Percentiles rank a stretch among this genome's conserved stretches.
Evolutionary conservation across 306 rosid genomes (phyloP).

Genomic region (Cyamopsis tetragonoloba): DNA sequence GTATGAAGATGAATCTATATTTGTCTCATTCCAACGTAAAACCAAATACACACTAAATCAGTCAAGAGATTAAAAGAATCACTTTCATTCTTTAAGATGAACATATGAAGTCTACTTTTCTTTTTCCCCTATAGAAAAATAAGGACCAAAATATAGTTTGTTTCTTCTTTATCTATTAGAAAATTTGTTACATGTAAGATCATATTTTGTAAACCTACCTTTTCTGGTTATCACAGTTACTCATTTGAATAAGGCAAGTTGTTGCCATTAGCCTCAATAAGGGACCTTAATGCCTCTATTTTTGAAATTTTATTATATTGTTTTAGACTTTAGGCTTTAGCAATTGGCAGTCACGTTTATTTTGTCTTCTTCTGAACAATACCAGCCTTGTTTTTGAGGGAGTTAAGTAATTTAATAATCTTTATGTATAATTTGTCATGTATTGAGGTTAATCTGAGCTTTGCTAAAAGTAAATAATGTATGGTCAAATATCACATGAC

Average conservation of each 20-base stretch:
- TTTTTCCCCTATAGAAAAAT: conserved; percentile 11
- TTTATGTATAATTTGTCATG: neutral
- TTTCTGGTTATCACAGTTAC: conserved; percentile 6
- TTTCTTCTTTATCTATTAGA: conserved; percentile 16
- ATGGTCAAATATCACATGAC: neutral
- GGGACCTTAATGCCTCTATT: neutral
- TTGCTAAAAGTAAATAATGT: neutral
- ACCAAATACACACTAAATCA: too few relatives aligned
- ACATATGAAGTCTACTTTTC: conserved; percentile 10
- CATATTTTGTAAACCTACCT: conserved; percentile 1
- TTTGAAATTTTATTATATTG: neutral
- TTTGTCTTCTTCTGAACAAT: conserved; percentile 17
- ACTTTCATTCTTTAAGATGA: conserved; percentile 20
- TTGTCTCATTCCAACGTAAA: too few relatives aligned
- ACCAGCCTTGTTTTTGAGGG: neutral
- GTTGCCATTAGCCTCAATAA: neutral
- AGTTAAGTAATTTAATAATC: conserved; percentile 5
- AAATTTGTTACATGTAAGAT: conserved; percentile 31
- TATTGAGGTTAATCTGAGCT: neutral
- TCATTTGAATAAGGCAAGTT: conserved; percentile 29
- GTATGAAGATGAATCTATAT: too few relatives aligned
- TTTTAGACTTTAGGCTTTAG: neutral
- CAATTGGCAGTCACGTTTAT: conserved; percentile 2
- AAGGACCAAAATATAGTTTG: conserved; percentile 14
- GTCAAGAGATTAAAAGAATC: too few relatives aligned